Evolutionary conservation across 306 rosid genomes (phyloP).

Genomic region (Urtica urens): DNA sequence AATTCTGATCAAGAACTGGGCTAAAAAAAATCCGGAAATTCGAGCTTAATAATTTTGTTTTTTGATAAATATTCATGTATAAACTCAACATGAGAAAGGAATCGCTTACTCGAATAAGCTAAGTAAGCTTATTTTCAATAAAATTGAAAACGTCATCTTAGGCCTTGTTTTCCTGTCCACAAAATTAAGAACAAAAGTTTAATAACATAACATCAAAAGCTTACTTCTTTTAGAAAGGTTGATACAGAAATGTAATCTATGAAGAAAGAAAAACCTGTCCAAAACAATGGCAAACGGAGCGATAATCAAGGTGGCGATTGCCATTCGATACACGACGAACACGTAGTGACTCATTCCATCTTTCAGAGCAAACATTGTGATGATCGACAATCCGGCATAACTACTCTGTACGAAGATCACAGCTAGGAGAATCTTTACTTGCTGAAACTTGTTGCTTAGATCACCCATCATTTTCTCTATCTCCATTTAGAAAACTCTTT

Average conservation of each 20-base stretch:
- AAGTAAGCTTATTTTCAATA: slow-evolving; percentile 8
- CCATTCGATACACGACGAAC: slow-evolving; percentile 19
- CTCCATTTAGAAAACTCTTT: no score
- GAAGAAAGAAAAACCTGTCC: slow-evolving; percentile 17
- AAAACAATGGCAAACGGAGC: slow-evolving; percentile 26
- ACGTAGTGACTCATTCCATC: slow-evolving; percentile 30
- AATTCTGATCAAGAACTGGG: slow-evolving; percentile 25
- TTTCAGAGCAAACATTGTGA: slow-evolving; percentile 23
- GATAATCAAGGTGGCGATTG: slow-evolving; percentile 20
- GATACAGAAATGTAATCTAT: not conserved
- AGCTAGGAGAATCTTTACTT: slow-evolving; percentile 16
- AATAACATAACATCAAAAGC: no score
- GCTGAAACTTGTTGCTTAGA: not conserved
- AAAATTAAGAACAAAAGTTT: not conserved
- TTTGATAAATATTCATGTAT: not conserved
- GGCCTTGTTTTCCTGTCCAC: slow-evolving; percentile 8
- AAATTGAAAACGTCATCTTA: slow-evolving; percentile 14
- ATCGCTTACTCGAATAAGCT: slow-evolving; percentile 26
- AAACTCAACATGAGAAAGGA: not conserved
- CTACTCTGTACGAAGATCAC: slow-evolving; percentile 19
- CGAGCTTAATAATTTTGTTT: not conserved
- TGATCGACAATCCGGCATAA: slow-evolving; percentile 23
- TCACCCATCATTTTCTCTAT: no score
- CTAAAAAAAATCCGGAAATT: slow-evolving; percentile 5
- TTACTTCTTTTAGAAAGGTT: not conserved